phyloP scores from a whole-genome alignment of 2,329 filamentous ascomycete genomes.

The Aureobasidium zeae region DNA sequence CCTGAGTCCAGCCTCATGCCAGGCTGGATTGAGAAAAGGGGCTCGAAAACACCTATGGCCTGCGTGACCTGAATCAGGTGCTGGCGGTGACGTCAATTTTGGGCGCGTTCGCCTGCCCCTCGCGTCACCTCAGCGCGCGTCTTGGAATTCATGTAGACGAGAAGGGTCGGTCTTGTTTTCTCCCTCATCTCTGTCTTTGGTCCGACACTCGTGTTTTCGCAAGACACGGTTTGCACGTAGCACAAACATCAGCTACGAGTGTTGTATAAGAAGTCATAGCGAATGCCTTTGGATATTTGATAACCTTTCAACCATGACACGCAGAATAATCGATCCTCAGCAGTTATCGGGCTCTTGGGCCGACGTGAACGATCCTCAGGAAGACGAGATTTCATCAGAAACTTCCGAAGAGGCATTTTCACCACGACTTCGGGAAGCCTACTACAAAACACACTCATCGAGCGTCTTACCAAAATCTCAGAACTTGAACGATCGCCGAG shows the following conservation, averaged over 20 bases:
- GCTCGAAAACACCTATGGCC: too few relatives aligned
- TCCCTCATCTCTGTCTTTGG: too few relatives aligned
- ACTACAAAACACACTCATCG: conserved; percentile 8
- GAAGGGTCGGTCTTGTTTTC: neutral
- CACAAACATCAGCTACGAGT: too few relatives aligned
- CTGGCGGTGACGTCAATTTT: neutral
- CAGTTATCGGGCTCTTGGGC: conserved; percentile 16
- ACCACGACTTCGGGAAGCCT: conserved; percentile 10
- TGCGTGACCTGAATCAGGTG: conserved; percentile 1
- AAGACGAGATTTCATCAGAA: neutral
- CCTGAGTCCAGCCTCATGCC: conserved; percentile 5
- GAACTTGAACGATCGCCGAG: neutral
- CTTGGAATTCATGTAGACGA: neutral
- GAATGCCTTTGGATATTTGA: too few relatives aligned
- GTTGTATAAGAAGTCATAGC: too few relatives aligned
- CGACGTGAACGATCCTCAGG: conserved; percentile 10
- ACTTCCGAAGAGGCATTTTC: conserved; percentile 1
- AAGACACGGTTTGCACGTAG: too few relatives aligned
- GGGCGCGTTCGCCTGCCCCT: conserved; percentile 1
- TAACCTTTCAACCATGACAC: conserved; percentile 14
- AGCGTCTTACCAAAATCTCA: neutral
- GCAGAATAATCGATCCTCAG: conserved; percentile 4
- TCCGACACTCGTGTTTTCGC: too few relatives aligned
- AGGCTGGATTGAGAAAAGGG: neutral
- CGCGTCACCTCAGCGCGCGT: conserved; percentile 9